Percentiles rank a stretch among this genome's conserved stretches.
These are phyloP conservation scores for Saururus chinensis DNA, from an alignment of 164 flowering plant species.

Conservation along the genomic window DNA sequence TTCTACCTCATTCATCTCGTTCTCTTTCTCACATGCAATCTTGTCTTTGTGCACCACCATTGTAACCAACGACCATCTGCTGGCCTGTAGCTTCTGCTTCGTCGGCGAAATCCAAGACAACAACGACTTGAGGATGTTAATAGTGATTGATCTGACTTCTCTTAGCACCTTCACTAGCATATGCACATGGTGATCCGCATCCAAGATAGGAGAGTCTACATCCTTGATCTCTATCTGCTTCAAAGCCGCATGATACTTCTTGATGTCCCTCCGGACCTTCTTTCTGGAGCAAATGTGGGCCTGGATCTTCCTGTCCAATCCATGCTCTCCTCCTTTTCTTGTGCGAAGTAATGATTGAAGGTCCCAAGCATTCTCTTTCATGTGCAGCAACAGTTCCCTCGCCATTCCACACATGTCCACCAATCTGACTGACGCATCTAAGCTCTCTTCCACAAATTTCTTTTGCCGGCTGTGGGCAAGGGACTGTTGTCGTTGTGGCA, in stretches of 20 bases:
- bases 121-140: constrained; percentile 25
- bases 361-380: constrained; percentile 20
- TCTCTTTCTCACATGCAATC: constrained; percentile 5
- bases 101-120: constrained; percentile 20
- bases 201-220: neutral
- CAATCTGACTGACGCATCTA: constrained; percentile 29
- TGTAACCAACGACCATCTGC: neutral
- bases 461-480: constrained; percentile 3
- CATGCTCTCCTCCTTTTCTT: constrained; percentile 8
- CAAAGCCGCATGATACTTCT: constrained; percentile 15
- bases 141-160: constrained; percentile 23
- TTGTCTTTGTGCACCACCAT: neutral
- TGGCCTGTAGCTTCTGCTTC: neutral
- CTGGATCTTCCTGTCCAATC: constrained; percentile 3
- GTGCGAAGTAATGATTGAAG: constrained; percentile 26
- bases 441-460: constrained; percentile 17
- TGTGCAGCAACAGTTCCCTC: constrained; percentile 17
- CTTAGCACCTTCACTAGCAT: constrained; percentile 18
- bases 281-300: constrained; percentile 22
- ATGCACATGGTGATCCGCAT: constrained; percentile 8
- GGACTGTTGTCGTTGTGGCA: constrained; percentile 10
- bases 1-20: constrained; percentile 25
- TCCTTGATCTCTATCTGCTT: constrained; percentile 11
- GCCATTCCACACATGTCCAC: constrained; percentile 21
- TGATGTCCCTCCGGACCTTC: constrained; percentile 19